Evolutionary conservation across 495 filamentous ascomycete genomes (phyloP), one percentile per base, ranked within the genome.

Genomic region (Melanomma pulvis-pyrius): DNA sequence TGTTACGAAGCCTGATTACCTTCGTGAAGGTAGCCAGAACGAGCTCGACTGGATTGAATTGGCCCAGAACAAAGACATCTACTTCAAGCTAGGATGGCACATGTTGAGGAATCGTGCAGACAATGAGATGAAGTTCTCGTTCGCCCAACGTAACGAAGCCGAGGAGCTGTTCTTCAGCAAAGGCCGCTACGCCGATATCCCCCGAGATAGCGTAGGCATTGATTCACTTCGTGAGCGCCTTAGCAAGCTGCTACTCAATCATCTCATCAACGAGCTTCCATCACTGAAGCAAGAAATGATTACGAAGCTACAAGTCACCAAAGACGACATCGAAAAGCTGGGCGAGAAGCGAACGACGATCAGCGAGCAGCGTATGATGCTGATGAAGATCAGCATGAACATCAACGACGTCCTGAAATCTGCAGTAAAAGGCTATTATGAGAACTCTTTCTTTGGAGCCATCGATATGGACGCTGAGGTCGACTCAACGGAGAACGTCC

Each of bases 51-150:
- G 82, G 64, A 59, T 90, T 0, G 70, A 81, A 0, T 75, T 90
- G 0, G 80, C 86, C 0, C 72, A 76, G 28, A 92, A 92, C 63
- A 77, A 83, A 29, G 82, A 91, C 54, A 76, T 87, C 17, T 73
- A 70, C 25, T 84, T 92, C 51, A 76, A 81, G 24, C 81, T 91
- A 2, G 89, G 87, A 3, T 92, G 87, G 88, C 87, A 91, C 74
- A 82, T 87, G 2, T 72, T 93, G 24, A 83, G 83, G 1, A 56
- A 56, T 5, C 75, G 81, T 21, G 79, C 83, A 50, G 52, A 61
- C 3, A 62, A 66, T 22, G 82, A 85, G 59, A 29, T 51, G 6
- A 8, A 15, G 0, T 84, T 83, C 62, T 24, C 21, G 2, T 84
- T 82, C 58, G 73, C 81, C 11, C 80, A 83, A 46, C 75, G 81